These are phyloP conservation scores for Cydonia oblonga DNA, from an alignment of 331 rosid genomes.

Conservation along the genomic window DNA sequence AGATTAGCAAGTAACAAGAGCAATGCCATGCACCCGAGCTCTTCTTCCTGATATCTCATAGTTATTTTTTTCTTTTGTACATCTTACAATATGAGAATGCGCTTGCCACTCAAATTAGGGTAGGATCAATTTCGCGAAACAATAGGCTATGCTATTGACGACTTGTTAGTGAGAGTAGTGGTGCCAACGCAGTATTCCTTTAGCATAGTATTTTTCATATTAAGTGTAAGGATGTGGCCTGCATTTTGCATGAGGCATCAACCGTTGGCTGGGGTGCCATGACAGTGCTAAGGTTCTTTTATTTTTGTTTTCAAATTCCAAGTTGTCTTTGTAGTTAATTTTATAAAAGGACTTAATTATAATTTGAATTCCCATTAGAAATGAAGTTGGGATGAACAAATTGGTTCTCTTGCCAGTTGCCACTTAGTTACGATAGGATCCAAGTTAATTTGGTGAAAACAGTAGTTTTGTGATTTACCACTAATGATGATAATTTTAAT, in stretches of 20 bases:
- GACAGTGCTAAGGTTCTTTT: neutral
- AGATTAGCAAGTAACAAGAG: neutral
- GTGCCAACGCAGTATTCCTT: neutral
- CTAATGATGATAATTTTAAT: slow-evolving; percentile 20
- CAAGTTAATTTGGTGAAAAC: neutral
- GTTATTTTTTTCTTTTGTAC: neutral
- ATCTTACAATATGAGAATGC: neutral
- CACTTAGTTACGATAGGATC: neutral
- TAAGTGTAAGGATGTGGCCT: neutral
- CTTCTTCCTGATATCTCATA: neutral
- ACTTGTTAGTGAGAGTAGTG: neutral
- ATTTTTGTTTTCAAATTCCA: neutral
- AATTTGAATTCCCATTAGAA: neutral
- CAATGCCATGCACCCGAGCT: neutral
- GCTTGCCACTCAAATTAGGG: neutral
- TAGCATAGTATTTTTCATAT: neutral
- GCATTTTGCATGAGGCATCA: neutral
- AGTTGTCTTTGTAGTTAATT: neutral
- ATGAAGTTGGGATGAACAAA: neutral
- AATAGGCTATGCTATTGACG: neutral
- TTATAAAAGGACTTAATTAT: neutral
- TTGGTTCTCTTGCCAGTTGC: neutral
- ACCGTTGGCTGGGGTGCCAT: neutral
- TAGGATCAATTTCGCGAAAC: neutral
- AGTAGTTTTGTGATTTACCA: neutral